Conservation (phyloP, 345 rosid genomes). For the Cardiospermum halicacabum region DNA sequence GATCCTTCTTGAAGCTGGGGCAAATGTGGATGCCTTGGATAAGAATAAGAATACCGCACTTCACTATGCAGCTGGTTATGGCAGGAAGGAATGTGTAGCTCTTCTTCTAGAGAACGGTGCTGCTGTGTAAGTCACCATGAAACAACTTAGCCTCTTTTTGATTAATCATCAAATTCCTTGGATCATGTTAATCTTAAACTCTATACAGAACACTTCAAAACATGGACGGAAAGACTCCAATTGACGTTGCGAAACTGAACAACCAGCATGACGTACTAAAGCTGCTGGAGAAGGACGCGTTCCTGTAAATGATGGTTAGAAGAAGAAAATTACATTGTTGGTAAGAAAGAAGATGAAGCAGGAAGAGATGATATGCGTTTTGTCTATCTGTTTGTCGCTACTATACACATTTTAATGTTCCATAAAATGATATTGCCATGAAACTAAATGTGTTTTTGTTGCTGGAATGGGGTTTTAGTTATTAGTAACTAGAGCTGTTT, state of each 20-base stretch:
- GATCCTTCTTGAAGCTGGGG: slow-evolving; percentile 84
- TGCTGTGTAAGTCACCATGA: slow-evolving; percentile 83
- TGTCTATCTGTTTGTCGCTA: neutral
- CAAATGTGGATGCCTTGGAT: slow-evolving; percentile 86
- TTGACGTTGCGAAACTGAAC: slow-evolving; percentile 93
- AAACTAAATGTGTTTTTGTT: neutral
- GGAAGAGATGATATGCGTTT: neutral
- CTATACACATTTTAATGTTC: neutral
- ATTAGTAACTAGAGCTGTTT: slow-evolving; percentile 6
- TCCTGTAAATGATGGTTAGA: slow-evolving; percentile 43
- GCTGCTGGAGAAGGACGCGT: slow-evolving; percentile 93
- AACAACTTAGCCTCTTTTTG: too few relatives aligned
- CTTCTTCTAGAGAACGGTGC: slow-evolving; percentile 89
- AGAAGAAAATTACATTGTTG: neutral
- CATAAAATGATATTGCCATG: neutral
- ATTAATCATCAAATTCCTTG: neutral
- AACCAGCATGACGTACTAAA: slow-evolving; percentile 86
- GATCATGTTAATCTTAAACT: neutral
- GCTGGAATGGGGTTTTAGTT: neutral
- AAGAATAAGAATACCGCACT: slow-evolving; percentile 96
- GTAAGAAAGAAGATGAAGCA: neutral
- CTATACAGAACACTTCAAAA: slow-evolving; percentile 79
- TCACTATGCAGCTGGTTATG: slow-evolving; percentile 97
- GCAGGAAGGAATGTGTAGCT: slow-evolving; percentile 92
- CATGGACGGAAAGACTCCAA: slow-evolving; percentile 95